Evolutionary conservation across 176 grass and related monocot species (phyloP).

Genomic region (Saccharum officinarum): DNA sequence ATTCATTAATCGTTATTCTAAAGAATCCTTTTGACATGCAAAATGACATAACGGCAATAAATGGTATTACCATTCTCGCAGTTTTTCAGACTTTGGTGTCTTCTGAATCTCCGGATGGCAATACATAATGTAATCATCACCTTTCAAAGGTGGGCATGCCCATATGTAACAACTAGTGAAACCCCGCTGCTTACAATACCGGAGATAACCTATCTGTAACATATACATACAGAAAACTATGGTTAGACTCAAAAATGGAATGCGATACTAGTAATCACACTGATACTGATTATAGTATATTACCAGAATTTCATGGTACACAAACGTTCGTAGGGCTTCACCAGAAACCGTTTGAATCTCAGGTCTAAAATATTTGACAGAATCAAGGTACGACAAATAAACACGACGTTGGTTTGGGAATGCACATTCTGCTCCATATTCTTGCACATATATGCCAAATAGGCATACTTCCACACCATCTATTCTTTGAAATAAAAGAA

Average conservation of each 20-base stretch:
- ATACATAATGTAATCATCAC: constrained; percentile 97
- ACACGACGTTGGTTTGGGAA: constrained; percentile 82
- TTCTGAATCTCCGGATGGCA: constrained; percentile 99
- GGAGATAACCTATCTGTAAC: constrained; percentile 85
- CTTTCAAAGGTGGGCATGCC: constrained; percentile 88
- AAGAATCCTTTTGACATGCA: neutral
- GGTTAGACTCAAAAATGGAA: neutral
- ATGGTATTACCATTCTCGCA: constrained; percentile 69
- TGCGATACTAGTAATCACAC: neutral
- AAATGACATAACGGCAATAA: constrained; percentile 3
- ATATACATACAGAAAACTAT: constrained; percentile 35
- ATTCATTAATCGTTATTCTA: constrained; percentile 12
- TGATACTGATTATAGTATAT: neutral
- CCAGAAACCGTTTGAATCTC: constrained; percentile 76
- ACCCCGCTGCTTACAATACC: constrained; percentile 84
- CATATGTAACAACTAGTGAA: constrained; percentile 99
- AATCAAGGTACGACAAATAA: constrained; percentile 96
- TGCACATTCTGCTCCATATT: constrained; percentile 82
- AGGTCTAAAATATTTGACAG: constrained; percentile 94
- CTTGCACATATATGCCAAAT: constrained; percentile 97
- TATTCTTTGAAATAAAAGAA: constrained; percentile 96
- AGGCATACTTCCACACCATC: constrained; percentile 96
- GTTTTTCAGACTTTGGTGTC: constrained; percentile 89
- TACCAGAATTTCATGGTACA: constrained; percentile 99
- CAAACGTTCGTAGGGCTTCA: constrained; percentile 84